Base-by-base conservation (phyloP, 768 basidiomycete species). In the Leccinum variicolor region DNA sequence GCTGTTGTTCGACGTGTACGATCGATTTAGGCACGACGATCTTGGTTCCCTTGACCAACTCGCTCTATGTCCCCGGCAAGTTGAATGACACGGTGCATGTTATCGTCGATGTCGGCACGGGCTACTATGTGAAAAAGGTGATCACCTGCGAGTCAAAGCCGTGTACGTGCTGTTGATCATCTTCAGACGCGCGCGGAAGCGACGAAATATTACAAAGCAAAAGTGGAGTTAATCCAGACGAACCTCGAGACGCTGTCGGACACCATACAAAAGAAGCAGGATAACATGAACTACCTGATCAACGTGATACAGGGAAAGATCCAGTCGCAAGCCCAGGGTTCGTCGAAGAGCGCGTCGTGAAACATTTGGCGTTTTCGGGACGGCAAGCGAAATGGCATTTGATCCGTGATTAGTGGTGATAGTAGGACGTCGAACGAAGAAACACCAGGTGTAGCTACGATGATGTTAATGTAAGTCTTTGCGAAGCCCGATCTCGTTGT, bases 41-140 rank as follows among this genome's bases (percentile, higher is more conserved):
- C 60, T 79, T 98, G 14, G 92, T 98, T 10, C 96, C 97, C 6
- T 73, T 98, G 54, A 98, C 94, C 15, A 92, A 90, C 71, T 98
- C 95, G 1, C 81, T 99, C 2, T 98, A 98, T 68, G 90, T 98
- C 25, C 94, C 96, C 2, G 97, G 95, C 19, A 93, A 87, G 74
- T 79, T 98, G 49, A 79, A 78, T 43, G 90, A 97, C 67, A 73
- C 83, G 1, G 89, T 94, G 47, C 83, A 92, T 64, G 95, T 99
- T 49, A 87, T 98, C 60, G 84, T 98, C 39, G 97, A 99, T 70
- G 81, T 98, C 26, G 97, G 97, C 1, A 98, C 96, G 0, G 96
- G 97, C 0, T 99, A 98, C 73, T 98, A 88, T 64, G 90, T 98
- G 17, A 86, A 92, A 74, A 99, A 98, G 82, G 97, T 92, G 49